A percentile compares a stretch with the other conserved stretches of the same genome.
Conservation (phyloP, 345 rosid species). For the Camelina sativa region DNA sequence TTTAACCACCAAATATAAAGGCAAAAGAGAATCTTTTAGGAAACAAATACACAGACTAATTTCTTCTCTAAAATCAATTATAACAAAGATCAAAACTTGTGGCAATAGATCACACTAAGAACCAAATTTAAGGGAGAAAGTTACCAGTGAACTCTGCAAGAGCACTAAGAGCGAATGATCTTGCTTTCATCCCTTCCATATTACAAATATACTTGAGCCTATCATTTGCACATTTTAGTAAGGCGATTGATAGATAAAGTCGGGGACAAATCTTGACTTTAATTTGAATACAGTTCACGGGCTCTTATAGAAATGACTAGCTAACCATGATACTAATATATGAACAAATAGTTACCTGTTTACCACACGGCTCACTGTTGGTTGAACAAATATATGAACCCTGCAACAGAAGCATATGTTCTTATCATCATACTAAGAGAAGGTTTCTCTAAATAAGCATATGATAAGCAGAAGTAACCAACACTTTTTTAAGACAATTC, state of each 20-base stretch:
- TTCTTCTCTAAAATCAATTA: conserved; percentile 16
- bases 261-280: conserved; percentile 13
- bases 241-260: conserved; percentile 8
- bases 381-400: conserved; percentile 93
- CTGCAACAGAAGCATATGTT: conserved; percentile 51
- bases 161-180: conserved; percentile 79
- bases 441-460: conserved; percentile 29
- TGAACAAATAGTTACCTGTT: conserved; percentile 66
- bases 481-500: not conserved
- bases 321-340: not conserved
- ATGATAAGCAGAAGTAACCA: conserved; percentile 25
- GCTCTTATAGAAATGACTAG: not conserved
- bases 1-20: conserved; percentile 46
- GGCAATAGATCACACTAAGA: conserved; percentile 3
- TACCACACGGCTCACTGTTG: conserved; percentile 84
- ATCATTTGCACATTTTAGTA: conserved; percentile 28
- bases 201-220: conserved; percentile 90
- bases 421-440: conserved; percentile 32
- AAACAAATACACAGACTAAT: not conserved
- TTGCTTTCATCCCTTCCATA: conserved; percentile 84
- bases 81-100: conserved; percentile 23
- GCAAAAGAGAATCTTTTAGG: conserved; percentile 35
- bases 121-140: conserved; percentile 26
- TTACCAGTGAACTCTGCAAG: conserved; percentile 93
- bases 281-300: conserved; percentile 12